phyloP scores from a whole-genome alignment of 164 flowering plant species.

The Pachysandra terminalis region DNA sequence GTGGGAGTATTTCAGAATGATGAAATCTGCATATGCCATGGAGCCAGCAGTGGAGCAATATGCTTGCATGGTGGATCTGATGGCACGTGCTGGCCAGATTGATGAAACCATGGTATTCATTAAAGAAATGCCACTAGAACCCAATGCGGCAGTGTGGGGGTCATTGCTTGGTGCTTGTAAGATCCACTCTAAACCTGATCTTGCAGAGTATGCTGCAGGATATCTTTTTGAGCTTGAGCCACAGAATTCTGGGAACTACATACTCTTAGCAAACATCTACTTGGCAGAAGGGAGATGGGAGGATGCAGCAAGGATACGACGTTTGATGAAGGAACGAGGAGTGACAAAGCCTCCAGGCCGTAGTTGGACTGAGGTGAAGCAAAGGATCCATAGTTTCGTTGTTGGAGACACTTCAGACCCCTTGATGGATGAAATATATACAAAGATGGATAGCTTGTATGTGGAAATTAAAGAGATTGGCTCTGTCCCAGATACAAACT shows the following conservation, averaged over 20 bases:
- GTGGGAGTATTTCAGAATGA: slow-evolving; percentile 26
- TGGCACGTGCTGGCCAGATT: slow-evolving; percentile 36
- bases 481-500: slow-evolving; percentile 33
- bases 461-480: slow-evolving; percentile 30
- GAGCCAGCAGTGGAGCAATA: slow-evolving; percentile 36
- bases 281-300: slow-evolving; percentile 33
- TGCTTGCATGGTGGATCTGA: slow-evolving; percentile 39
- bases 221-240: slow-evolving; percentile 34
- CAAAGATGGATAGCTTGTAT: slow-evolving; percentile 25
- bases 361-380: slow-evolving; percentile 39
- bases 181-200: slow-evolving; percentile 27
- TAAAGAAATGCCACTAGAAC: slow-evolving; percentile 35
- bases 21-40: slow-evolving; percentile 24
- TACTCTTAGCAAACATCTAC: slow-evolving; percentile 35
- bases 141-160: slow-evolving; percentile 37
- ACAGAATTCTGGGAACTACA: slow-evolving; percentile 26
- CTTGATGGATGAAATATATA: slow-evolving; percentile 22
- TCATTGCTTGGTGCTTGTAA: slow-evolving; percentile 40
- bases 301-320: slow-evolving; percentile 26
- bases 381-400: slow-evolving; percentile 28
- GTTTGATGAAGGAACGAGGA: slow-evolving; percentile 33
- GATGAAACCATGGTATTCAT: slow-evolving; percentile 31
- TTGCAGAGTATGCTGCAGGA: slow-evolving; percentile 31
- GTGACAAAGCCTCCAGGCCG: slow-evolving; percentile 40
- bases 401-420: slow-evolving; percentile 35